phyloP scores from a whole-genome alignment of 441 rosid genomes.

The Arabidopsis lyrata region DNA sequence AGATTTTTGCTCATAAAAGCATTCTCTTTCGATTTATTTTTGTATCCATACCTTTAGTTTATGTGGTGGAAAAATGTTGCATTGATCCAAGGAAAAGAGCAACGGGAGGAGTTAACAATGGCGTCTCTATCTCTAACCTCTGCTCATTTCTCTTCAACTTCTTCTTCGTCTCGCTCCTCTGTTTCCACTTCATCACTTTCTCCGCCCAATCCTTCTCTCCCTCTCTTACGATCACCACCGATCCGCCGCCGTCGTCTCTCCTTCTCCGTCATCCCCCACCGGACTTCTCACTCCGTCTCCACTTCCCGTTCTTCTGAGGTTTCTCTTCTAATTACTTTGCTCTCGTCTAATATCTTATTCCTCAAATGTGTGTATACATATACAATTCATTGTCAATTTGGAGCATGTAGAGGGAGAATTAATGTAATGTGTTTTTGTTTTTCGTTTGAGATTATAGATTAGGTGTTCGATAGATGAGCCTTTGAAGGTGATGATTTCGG shows the following conservation, averaged over 20 bases:
- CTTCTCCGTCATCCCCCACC: constrained; percentile 20
- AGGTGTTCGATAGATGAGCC: constrained; percentile 67
- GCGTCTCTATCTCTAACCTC: constrained; percentile 42
- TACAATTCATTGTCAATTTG: not conserved
- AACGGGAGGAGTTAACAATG: constrained; percentile 23
- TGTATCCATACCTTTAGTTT: not conserved
- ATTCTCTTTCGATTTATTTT: not conserved
- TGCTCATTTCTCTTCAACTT: constrained; percentile 26
- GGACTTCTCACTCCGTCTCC: not conserved
- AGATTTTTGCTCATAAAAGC: not conserved
- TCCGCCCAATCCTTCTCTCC: constrained; percentile 26
- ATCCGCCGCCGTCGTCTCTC: constrained; percentile 17
- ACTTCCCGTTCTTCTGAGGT: constrained; percentile 32
- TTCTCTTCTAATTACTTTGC: constrained; percentile 7
- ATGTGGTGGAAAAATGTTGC: not conserved
- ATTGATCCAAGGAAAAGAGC: constrained; percentile 21
- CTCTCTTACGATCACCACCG: constrained; percentile 21
- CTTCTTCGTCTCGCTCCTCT: constrained; percentile 33
- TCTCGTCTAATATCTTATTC: too few species aligned
- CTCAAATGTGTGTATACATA: not conserved
- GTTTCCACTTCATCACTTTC: constrained; percentile 39
- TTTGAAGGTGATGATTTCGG: constrained; percentile 91
- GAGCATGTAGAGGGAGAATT: not conserved
- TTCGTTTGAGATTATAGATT: constrained; percentile 51
- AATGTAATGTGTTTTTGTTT: not conserved